A percentile compares a stretch with the other conserved stretches of the same genome.
These are phyloP conservation scores for Saccharomyces hybrid DNA, from an alignment of 1,139 yeast species.

Conservation along the genomic window DNA sequence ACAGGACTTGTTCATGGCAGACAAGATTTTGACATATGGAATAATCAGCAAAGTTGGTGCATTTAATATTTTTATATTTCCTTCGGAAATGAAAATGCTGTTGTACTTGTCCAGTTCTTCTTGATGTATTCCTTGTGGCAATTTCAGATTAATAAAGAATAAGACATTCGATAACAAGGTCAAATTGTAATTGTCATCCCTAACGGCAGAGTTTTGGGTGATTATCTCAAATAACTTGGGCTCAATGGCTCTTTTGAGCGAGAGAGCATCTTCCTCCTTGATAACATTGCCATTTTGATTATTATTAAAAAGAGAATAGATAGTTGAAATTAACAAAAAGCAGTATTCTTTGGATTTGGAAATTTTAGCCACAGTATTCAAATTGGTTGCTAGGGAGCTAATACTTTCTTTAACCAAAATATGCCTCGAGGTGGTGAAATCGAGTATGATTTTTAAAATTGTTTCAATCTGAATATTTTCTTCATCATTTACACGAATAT, in stretches of 20 bases:
- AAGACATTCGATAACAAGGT: slow-evolving; percentile 22
- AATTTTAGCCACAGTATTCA: slow-evolving; percentile 13
- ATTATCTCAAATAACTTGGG: slow-evolving; percentile 15
- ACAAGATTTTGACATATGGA: slow-evolving; percentile 43
- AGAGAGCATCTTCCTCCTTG: slow-evolving; percentile 11
- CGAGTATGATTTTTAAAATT: slow-evolving; percentile 39
- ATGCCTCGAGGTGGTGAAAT: slow-evolving; percentile 31
- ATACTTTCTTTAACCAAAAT: slow-evolving; percentile 27
- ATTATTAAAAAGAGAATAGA: slow-evolving; percentile 26
- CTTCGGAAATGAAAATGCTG: slow-evolving; percentile 13
- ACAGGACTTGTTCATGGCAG: slow-evolving; percentile 41
- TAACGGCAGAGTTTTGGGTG: slow-evolving; percentile 11
- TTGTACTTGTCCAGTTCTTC: slow-evolving; percentile 16
- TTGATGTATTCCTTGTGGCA: slow-evolving; percentile 12
- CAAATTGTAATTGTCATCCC: slow-evolving; percentile 25
- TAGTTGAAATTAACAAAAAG: slow-evolving; percentile 26
- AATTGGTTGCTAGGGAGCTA: slow-evolving; percentile 17
- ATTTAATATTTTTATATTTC: slow-evolving; percentile 26
- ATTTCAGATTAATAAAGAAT: slow-evolving; percentile 20
- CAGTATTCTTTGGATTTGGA: slow-evolving; percentile 20
- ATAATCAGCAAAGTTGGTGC: slow-evolving; percentile 39
- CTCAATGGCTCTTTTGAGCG: slow-evolving; percentile 19
- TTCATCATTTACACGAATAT: slow-evolving; percentile 20
- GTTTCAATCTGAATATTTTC: slow-evolving; percentile 31
- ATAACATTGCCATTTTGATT: slow-evolving; percentile 16